These are phyloP conservation scores for Annulohypoxylon moriforme DNA, from an alignment of 495 filamentous ascomycete species.

Conservation along the genomic window DNA sequence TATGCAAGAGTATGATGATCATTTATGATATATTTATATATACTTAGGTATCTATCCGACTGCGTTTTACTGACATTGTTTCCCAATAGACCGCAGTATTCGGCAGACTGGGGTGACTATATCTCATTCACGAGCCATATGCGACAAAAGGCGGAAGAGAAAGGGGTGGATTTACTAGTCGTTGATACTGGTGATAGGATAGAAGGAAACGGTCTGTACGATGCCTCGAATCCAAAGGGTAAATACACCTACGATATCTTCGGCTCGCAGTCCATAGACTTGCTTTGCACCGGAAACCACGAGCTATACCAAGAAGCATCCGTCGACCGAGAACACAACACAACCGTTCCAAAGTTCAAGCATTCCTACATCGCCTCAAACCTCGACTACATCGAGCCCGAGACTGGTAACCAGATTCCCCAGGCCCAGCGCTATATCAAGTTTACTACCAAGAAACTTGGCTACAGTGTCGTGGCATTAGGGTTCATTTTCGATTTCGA, in stretches of 20 bases:
- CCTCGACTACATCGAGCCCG: slow-evolving; percentile 83
- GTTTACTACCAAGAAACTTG: slow-evolving; percentile 88
- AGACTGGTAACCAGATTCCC: slow-evolving; percentile 74
- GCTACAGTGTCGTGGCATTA: slow-evolving; percentile 84
- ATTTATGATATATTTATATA: neutral
- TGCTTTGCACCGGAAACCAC: slow-evolving; percentile 92
- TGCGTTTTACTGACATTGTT: slow-evolving; percentile 40
- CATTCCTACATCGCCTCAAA: slow-evolving; percentile 88
- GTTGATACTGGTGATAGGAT: slow-evolving; percentile 95
- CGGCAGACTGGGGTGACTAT: slow-evolving; percentile 98
- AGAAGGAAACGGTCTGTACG: slow-evolving; percentile 97
- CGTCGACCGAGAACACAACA: slow-evolving; percentile 77
- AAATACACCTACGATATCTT: slow-evolving; percentile 88
- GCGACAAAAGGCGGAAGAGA: slow-evolving; percentile 77
- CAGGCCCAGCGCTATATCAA: slow-evolving; percentile 85
- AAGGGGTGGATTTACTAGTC: slow-evolving; percentile 84
- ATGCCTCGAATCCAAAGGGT: slow-evolving; percentile 87
- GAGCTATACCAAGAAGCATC: slow-evolving; percentile 88
- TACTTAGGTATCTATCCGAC: neutral
- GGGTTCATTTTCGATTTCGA: slow-evolving; percentile 96
- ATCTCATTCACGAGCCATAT: slow-evolving; percentile 90
- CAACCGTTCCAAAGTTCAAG: slow-evolving; percentile 81
- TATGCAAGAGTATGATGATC: slow-evolving; percentile 76
- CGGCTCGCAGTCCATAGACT: slow-evolving; percentile 81
- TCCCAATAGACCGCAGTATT: slow-evolving; percentile 76